A percentile compares a stretch with the other conserved stretches of the same genome.
These are phyloP conservation scores for Cnidoscolus chayamansa DNA, from an alignment of 441 rosid species.

Conservation along the genomic window DNA sequence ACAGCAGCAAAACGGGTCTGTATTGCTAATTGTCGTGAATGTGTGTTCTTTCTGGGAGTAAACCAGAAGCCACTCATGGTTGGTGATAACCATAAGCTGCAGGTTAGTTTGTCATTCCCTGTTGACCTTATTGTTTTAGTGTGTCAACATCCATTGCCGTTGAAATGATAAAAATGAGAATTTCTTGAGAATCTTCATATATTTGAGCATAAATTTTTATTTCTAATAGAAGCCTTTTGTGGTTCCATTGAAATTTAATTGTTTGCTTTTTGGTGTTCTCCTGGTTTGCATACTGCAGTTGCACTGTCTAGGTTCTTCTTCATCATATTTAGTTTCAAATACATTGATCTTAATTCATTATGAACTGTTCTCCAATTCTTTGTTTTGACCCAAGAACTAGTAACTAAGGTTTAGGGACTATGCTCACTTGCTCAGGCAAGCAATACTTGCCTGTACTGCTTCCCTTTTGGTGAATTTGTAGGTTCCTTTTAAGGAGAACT, in stretches of 20 bases:
- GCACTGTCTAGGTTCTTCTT: not conserved
- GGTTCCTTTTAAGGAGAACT: not conserved
- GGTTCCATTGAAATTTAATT: not conserved
- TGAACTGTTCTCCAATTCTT: not conserved
- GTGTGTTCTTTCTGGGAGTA: conserved; percentile 94
- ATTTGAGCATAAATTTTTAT: not conserved
- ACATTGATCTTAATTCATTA: not conserved
- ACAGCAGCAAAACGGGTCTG: conserved; percentile 83
- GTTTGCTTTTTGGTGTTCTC: not conserved
- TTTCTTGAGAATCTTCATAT: too few relatives aligned
- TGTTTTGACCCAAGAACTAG: not conserved
- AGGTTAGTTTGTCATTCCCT: conserved; percentile 45
- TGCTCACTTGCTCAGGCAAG: not conserved
- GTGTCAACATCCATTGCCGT: not conserved
- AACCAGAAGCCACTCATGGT: conserved; percentile 93
- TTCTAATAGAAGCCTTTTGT: not conserved
- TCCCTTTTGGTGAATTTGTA: not conserved
- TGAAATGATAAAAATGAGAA: not conserved
- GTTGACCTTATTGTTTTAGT: not conserved
- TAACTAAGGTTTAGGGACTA: not conserved
- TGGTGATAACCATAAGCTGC: conserved; percentile 97
- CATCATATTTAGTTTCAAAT: not conserved
- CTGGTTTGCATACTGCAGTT: not conserved
- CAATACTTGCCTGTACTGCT: not conserved
- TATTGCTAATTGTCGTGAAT: conserved; percentile 97